Conservation (phyloP, 2,329 filamentous ascomycete species). For the Sclerotinia minor region DNA sequence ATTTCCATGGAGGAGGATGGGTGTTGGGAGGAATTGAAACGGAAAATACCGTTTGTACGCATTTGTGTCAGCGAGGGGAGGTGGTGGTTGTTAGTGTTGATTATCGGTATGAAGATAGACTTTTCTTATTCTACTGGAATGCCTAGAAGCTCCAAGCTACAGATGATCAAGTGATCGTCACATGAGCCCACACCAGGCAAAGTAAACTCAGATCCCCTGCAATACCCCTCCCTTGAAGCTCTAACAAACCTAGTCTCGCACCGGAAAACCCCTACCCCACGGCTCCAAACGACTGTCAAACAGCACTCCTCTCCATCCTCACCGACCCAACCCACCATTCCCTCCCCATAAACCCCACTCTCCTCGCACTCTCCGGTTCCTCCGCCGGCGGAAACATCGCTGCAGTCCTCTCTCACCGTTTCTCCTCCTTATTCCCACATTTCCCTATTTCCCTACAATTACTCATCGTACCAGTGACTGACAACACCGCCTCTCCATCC, state of each 20-base stretch:
- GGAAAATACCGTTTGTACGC: constrained; percentile 58
- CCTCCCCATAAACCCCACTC: constrained; percentile 47
- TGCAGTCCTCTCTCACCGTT: constrained; percentile 53
- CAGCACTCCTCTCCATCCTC: constrained; percentile 55
- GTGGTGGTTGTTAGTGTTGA: constrained; percentile 56
- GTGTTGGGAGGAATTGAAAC: constrained; percentile 63
- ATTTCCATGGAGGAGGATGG: constrained; percentile 61
- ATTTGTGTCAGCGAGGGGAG: constrained; percentile 52
- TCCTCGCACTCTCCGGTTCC: constrained; percentile 51
- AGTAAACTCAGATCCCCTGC: not conserved
- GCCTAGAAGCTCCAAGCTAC: no score
- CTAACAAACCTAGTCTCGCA: constrained; percentile 48
- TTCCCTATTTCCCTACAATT: constrained; percentile 43
- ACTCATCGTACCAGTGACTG: constrained; percentile 58
- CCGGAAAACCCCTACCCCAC: constrained; percentile 58
- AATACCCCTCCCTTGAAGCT: not conserved
- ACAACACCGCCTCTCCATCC: constrained; percentile 53
- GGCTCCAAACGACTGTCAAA: constrained; percentile 58
- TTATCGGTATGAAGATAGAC: constrained; percentile 47
- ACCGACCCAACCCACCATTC: constrained; percentile 27
- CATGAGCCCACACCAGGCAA: not conserved
- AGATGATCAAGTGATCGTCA: not conserved
- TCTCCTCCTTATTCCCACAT: not conserved
- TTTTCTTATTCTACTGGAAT: not conserved
- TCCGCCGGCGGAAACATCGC: constrained; percentile 56